These are phyloP conservation scores for Alternaria rosae DNA, from an alignment of 2,329 filamentous ascomycete genomes.

Conservation along the genomic window DNA sequence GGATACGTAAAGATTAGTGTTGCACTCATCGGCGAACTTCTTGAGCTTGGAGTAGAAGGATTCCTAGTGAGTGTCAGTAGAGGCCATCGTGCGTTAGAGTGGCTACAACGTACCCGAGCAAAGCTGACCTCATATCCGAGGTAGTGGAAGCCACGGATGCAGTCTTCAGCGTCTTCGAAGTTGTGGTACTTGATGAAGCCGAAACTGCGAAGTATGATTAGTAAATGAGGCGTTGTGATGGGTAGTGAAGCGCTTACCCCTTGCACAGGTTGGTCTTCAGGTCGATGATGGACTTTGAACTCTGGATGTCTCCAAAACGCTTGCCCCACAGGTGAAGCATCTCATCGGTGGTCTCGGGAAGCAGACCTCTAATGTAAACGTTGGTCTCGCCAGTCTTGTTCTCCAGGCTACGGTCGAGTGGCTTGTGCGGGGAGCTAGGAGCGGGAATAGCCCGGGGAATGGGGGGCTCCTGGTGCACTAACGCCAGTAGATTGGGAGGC, in stretches of 20 bases:
- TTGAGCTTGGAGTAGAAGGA: slow-evolving; percentile 98
- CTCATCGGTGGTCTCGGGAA: slow-evolving; percentile 93
- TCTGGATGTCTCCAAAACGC: slow-evolving; percentile 92
- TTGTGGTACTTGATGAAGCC: slow-evolving; percentile 96
- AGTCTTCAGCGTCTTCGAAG: slow-evolving; percentile 88
- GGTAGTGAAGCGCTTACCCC: slow-evolving; percentile 66
- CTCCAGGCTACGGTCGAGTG: slow-evolving; percentile 90
- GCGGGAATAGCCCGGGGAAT: slow-evolving; percentile 91
- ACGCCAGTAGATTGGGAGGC: slow-evolving; percentile 55
- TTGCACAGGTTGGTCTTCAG: slow-evolving; percentile 93
- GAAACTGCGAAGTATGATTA: slow-evolving; percentile 67
- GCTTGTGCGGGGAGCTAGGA: slow-evolving; percentile 84
- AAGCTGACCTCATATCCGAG: slow-evolving; percentile 98
- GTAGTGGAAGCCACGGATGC: slow-evolving; percentile 93
- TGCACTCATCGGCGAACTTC: slow-evolving; percentile 86
- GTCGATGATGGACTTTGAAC: slow-evolving; percentile 98
- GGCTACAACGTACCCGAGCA: slow-evolving; percentile 71
- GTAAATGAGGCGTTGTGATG: not conserved
- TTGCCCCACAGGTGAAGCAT: slow-evolving; percentile 81
- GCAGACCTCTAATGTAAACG: slow-evolving; percentile 95
- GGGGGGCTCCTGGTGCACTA: slow-evolving; percentile 72
- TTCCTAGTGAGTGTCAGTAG: slow-evolving; percentile 59
- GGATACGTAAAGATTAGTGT: slow-evolving; percentile 97
- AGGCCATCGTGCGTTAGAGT: not conserved
- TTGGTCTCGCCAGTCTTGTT: slow-evolving; percentile 96